Evolutionary conservation across 2,329 filamentous ascomycete species (phyloP).

Genomic region (Rutstroemia sp.): DNA sequence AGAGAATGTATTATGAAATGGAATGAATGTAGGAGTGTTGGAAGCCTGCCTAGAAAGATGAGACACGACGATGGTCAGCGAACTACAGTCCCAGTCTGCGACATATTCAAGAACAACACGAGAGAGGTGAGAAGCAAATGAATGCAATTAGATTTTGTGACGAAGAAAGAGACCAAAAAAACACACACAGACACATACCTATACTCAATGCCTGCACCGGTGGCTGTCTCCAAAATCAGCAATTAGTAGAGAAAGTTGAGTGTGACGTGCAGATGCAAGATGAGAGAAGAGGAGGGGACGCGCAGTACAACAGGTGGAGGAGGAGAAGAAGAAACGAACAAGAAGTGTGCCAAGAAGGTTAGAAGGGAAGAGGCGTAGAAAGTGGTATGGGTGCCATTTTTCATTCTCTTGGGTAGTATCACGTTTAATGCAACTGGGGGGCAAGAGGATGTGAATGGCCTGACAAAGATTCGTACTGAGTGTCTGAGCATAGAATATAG

Average conservation of each 20-base stretch:
- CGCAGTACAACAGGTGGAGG: slow-evolving; percentile 5
- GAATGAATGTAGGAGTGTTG: slow-evolving; percentile 4
- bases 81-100: background rate
- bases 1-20: background rate
- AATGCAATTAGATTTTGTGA: background rate
- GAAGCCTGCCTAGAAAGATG: slow-evolving; percentile 3
- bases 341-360: slow-evolving; percentile 8
- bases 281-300: background rate
- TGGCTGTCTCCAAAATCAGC: slow-evolving; percentile 24
- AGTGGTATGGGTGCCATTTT: too few relatives aligned
- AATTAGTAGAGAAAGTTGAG: slow-evolving; percentile 17
- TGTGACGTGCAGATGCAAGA: slow-evolving; percentile 13
- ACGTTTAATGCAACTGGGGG: too few relatives aligned
- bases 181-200: slow-evolving; percentile 19
- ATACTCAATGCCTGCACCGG: slow-evolving; percentile 30
- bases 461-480: background rate
- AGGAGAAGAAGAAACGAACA: slow-evolving; percentile 4
- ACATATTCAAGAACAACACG: background rate
- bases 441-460: too few relatives aligned
- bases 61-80: background rate
- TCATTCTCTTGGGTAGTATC: too few relatives aligned
- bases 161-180: background rate
- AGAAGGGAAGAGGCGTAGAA: background rate
- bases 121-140: background rate
- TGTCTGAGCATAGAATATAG: slow-evolving; percentile 5